These are phyloP conservation scores for Calonectria leucothoes DNA, from an alignment of 2,329 filamentous ascomycete species.

Conservation along the genomic window DNA sequence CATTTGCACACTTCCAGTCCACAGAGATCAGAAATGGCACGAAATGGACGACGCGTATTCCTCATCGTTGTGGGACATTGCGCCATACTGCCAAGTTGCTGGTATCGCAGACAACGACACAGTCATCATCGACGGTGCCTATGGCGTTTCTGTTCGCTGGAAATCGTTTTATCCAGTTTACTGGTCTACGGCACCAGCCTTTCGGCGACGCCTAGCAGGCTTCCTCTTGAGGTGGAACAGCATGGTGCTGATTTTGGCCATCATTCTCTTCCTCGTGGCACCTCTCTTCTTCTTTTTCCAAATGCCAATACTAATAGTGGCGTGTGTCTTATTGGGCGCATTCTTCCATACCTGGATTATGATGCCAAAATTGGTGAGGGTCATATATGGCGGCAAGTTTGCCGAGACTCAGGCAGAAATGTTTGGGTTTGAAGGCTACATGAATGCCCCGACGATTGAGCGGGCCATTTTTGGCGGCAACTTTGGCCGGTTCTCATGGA, in stretches of 20 bases:
- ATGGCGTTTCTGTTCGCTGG: conserved; percentile 47
- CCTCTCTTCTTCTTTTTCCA: neutral
- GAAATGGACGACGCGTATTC: conserved; percentile 48
- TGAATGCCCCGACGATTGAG: conserved; percentile 45
- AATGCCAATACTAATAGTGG: neutral
- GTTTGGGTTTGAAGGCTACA: conserved; percentile 48
- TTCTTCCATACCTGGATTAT: conserved; percentile 37
- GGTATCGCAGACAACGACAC: conserved; percentile 49
- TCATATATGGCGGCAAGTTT: conserved; percentile 46
- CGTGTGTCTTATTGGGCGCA: conserved; percentile 5
- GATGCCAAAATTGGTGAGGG: conserved; percentile 39
- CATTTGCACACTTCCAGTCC: conserved; percentile 43
- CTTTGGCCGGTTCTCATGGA: conserved; percentile 45
- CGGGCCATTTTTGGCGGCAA: conserved; percentile 44
- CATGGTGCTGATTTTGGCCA: conserved; percentile 32
- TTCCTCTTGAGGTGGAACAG: conserved; percentile 37
- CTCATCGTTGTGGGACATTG: conserved; percentile 49
- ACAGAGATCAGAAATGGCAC: conserved; percentile 41
- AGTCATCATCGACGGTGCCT: conserved; percentile 47
- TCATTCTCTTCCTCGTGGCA: conserved; percentile 32
- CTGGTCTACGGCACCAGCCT: conserved; percentile 41
- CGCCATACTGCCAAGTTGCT: conserved; percentile 46
- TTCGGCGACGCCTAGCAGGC: conserved; percentile 32
- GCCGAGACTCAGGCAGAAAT: conserved; percentile 43
- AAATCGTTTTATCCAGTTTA: conserved; percentile 44